phyloP scores from a whole-genome alignment of 352 stramenopile genomes.

The Phytophthora europaea region DNA sequence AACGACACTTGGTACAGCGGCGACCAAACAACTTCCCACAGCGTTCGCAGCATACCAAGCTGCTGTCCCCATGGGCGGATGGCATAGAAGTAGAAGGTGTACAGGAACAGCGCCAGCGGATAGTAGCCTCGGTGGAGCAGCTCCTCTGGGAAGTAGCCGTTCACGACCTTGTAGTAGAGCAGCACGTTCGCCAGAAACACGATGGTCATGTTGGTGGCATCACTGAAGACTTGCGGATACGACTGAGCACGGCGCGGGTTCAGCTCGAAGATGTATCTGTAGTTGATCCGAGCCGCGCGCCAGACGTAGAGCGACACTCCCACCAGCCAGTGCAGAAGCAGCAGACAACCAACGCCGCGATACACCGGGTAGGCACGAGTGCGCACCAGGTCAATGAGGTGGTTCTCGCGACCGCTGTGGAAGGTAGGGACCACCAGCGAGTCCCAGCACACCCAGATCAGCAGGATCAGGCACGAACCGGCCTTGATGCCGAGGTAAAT shows the following conservation, averaged over 20 bases:
- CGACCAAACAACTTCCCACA: constrained; percentile 92
- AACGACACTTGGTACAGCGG: constrained; percentile 95
- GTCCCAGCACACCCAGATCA: constrained; percentile 97
- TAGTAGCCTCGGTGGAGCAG: constrained; percentile 92
- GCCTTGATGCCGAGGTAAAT: constrained; percentile 91
- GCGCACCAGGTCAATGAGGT: constrained; percentile 80
- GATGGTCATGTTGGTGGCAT: constrained; percentile 97
- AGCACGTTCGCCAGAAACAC: constrained; percentile 96
- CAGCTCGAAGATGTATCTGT: constrained; percentile 97
- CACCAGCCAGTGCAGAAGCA: constrained; percentile 97
- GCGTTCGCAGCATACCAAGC: constrained; percentile 85
- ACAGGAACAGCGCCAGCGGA: constrained; percentile 93
- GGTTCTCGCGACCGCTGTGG: constrained; percentile 66
- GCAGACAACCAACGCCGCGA: constrained; percentile 93
- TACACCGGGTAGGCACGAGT: constrained; percentile 95
- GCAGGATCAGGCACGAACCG: constrained; percentile 78
- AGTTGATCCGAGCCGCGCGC: constrained; percentile 92
- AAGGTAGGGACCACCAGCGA: constrained; percentile 88
- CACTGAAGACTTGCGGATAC: constrained; percentile 94
- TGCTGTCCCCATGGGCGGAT: constrained; percentile 89
- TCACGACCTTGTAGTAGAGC: constrained; percentile 98
- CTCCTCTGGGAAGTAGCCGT: constrained; percentile 86
- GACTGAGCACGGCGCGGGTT: constrained; percentile 87
- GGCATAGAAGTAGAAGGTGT: constrained; percentile 94
- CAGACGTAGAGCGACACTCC: constrained; percentile 93